These are phyloP conservation scores for Poa annua DNA, from an alignment of 176 grass and related monocot species.

Conservation along the genomic window DNA sequence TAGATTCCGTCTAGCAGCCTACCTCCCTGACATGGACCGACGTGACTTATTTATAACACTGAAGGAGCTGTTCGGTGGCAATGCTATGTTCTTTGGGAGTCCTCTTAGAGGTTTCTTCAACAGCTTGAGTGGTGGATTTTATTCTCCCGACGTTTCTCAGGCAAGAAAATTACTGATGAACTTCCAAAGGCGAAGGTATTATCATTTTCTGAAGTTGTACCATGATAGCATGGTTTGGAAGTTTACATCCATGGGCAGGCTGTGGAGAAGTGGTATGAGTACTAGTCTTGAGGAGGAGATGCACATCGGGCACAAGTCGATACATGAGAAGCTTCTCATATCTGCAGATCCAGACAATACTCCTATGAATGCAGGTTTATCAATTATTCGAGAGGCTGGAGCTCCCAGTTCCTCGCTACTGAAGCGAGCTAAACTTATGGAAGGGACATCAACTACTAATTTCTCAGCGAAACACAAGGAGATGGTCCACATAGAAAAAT, in stretches of 20 bases:
- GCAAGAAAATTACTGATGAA: constrained; percentile 56
- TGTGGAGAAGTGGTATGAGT: constrained; percentile 42
- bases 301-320: constrained; percentile 48
- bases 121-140: constrained; percentile 69
- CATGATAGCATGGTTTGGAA: constrained; percentile 59
- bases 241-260: constrained; percentile 55
- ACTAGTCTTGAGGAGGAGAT: constrained; percentile 49
- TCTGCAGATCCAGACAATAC: constrained; percentile 51
- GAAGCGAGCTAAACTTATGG: constrained; percentile 50
- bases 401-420: constrained; percentile 32
- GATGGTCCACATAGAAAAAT: constrained; percentile 41
- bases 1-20: constrained; percentile 62
- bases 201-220: constrained; percentile 68
- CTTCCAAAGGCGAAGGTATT: constrained; percentile 67
- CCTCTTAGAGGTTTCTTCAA: constrained; percentile 56
- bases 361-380: constrained; percentile 50
- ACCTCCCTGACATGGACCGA: constrained; percentile 81
- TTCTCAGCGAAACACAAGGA: constrained; percentile 50
- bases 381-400: constrained; percentile 31
- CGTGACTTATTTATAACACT: constrained; percentile 55
- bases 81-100: constrained; percentile 74
- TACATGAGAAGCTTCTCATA: constrained; percentile 41
- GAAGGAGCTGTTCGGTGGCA: constrained; percentile 64
- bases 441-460: constrained; percentile 35
- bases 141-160: constrained; percentile 70